phyloP scores from a whole-genome alignment of 2,329 filamentous ascomycete species.

The Ilyonectria robusta region DNA sequence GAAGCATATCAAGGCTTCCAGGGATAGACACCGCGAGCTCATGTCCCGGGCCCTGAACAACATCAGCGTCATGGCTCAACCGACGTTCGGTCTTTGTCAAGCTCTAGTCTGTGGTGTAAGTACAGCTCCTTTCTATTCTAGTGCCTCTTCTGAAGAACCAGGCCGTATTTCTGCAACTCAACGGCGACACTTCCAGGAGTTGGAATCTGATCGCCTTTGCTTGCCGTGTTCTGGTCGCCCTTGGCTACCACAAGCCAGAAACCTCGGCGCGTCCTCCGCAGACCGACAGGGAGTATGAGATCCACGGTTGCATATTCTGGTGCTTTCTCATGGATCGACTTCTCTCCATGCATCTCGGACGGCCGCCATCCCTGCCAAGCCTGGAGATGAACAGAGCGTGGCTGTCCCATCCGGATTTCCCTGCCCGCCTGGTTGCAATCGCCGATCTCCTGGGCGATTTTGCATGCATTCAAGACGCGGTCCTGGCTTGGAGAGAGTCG shows the following conservation, averaged over 20 bases:
- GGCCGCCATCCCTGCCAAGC: conserved; percentile 11
- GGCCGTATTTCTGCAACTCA: conserved; percentile 11
- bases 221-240: conserved; percentile 10
- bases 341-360: conserved; percentile 15
- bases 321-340: conserved; percentile 15
- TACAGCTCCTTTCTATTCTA: background rate
- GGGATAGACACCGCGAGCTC: conserved; percentile 10
- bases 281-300: conserved; percentile 12
- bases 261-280: background rate
- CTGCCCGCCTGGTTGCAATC: background rate
- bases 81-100: conserved; percentile 15
- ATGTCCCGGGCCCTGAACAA: conserved; percentile 3
- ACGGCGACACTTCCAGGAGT: conserved; percentile 2
- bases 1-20: conserved; percentile 10
- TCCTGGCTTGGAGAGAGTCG: background rate
- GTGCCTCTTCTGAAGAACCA: background rate
- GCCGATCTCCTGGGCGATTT: conserved; percentile 16
- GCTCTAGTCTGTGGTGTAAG: conserved; percentile 12
- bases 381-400: conserved; percentile 17
- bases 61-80: conserved; percentile 14
- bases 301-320: conserved; percentile 13
- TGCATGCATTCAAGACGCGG: conserved; percentile 15
- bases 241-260: conserved; percentile 17
- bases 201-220: conserved; percentile 19
- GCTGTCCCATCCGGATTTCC: conserved; percentile 16